Evolutionary conservation across 2,329 filamentous ascomycete genomes (phyloP), one percentile per base, ranked within the genome.

Genomic region (Gaeumannomyces tritici): DNA sequence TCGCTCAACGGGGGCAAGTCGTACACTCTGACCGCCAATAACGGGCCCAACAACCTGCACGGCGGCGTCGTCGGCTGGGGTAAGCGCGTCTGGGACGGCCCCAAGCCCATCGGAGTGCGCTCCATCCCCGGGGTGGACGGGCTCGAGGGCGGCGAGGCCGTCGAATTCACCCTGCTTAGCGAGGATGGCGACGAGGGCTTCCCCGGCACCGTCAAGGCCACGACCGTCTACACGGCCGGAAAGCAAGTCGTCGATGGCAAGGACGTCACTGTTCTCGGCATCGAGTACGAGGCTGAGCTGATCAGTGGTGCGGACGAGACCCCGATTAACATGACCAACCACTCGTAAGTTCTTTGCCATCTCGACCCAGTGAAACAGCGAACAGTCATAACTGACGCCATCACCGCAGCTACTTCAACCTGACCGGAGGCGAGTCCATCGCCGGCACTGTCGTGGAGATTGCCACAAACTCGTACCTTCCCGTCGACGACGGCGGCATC

Each of bases 321-420:
- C 0, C 87, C 87, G 55, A 84, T 98, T 73, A 96, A 93, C 76
- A 83, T 98, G 77, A 98, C 95, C 60, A 99, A 98, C 78, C 93
- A 99, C 79, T 96, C 91, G 89, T 91, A 75, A 68, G 79, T 73
- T 11, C 8, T 24, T 24, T 60, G 55, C 61, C 28, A 15, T 51
- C 13, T 51, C 29, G n/a, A 8, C 26, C 31, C 15, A 9, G 26
- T 12, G 2, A 2, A 11, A 31, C n/a, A n/a, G n/a, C n/a, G n/a
- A n/a, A n/a, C n/a, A n/a, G n/a, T n/a, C n/a, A n/a, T n/a, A n/a
- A n/a, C n/a, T n/a, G n/a, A n/a, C n/a, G n/a, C n/a, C 33, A 12
- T n/a, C 27, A 26, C n/a, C 24, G 55, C 63, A 83, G 80, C 54
- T 89, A 89, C 77, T 89, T 89, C 75, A 88, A 89, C 75, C 80